A percentile compares a stretch with the other conserved stretches of the same genome.
Conservation (phyloP, 768 basidiomycete species). For the Leccinum disarticulatum region DNA sequence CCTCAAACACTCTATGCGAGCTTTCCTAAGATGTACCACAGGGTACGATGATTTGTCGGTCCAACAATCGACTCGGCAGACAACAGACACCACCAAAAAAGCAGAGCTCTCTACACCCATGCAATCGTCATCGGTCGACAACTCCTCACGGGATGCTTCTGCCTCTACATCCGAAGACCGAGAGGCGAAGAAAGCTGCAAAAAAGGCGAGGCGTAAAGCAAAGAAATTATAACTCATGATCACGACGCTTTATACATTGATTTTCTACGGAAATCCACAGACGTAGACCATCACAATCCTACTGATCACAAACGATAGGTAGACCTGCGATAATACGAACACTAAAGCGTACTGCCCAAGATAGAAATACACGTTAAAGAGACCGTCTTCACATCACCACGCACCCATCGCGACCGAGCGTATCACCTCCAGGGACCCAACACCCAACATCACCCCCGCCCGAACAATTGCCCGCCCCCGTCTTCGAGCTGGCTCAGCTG, state of each 20-base stretch:
- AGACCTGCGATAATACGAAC: conserved; percentile 11
- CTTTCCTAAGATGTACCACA: conserved; percentile 9
- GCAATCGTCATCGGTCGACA: neutral
- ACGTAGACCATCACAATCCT: conserved; percentile 3
- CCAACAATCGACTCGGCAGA: neutral
- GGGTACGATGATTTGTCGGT: conserved; percentile 26
- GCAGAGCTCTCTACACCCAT: neutral
- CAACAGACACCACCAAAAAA: conserved; percentile 11
- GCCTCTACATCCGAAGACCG: conserved; percentile 22
- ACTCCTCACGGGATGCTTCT: conserved; percentile 24
- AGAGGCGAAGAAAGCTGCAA: conserved; percentile 28
- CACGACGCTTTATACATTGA: conserved; percentile 14
- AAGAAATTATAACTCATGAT: conserved; percentile 20
- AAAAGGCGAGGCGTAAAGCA: conserved; percentile 37
- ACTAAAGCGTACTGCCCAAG: conserved; percentile 31
- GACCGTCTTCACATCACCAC: conserved; percentile 41
- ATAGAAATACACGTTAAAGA: conserved; percentile 27
- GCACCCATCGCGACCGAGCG: conserved; percentile 55
- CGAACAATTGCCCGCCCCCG: conserved; percentile 1
- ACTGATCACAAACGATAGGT: conserved; percentile 12
- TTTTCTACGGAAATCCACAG: conserved; percentile 13
- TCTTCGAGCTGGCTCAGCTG: conserved; percentile 32
- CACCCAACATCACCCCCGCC: conserved; percentile 37
- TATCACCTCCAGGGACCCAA: conserved; percentile 42
- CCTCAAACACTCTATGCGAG: neutral